phyloP scores from a whole-genome alignment of 352 stramenopile genomes.

The Globisporangium nodosum region DNA sequence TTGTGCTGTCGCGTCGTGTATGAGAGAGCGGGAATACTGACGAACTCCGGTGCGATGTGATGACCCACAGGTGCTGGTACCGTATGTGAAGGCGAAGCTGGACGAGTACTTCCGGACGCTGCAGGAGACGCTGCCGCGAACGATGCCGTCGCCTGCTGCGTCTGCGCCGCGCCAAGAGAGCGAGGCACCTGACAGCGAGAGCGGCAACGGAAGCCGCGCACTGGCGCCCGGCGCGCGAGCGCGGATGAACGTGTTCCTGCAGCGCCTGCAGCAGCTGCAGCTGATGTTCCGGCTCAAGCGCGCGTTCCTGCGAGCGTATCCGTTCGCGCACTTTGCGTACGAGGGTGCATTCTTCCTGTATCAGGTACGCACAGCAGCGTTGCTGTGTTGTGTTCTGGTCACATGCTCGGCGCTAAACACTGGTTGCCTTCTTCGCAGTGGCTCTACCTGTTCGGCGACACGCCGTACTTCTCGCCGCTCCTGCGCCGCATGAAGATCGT shows the following conservation, averaged over 20 bases:
- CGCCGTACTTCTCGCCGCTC: slow-evolving; percentile 78
- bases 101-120: slow-evolving; percentile 56
- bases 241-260: slow-evolving; percentile 34
- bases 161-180: not conserved
- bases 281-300: slow-evolving; percentile 46
- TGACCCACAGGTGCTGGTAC: slow-evolving; percentile 41
- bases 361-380: slow-evolving; percentile 24
- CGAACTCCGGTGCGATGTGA: not conserved
- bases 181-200: not conserved
- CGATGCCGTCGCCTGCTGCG: not conserved
- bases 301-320: slow-evolving; percentile 61
- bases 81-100: slow-evolving; percentile 77
- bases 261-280: slow-evolving; percentile 36
- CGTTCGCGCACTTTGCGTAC: slow-evolving; percentile 73
- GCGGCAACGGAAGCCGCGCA: not conserved
- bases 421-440: slow-evolving; percentile 26
- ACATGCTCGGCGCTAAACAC: too few species aligned
- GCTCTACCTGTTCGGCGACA: slow-evolving; percentile 84
- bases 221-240: slow-evolving; percentile 1
- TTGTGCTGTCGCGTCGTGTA: not conserved
- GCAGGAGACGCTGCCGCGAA: slow-evolving; percentile 22
- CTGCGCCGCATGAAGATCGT: slow-evolving; percentile 64
- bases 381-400: not conserved
- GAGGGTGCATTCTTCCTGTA: slow-evolving; percentile 81
- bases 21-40: not conserved